phyloP scores from a whole-genome alignment of 2,329 filamentous ascomycete genomes.

The Clonostachys solani region DNA sequence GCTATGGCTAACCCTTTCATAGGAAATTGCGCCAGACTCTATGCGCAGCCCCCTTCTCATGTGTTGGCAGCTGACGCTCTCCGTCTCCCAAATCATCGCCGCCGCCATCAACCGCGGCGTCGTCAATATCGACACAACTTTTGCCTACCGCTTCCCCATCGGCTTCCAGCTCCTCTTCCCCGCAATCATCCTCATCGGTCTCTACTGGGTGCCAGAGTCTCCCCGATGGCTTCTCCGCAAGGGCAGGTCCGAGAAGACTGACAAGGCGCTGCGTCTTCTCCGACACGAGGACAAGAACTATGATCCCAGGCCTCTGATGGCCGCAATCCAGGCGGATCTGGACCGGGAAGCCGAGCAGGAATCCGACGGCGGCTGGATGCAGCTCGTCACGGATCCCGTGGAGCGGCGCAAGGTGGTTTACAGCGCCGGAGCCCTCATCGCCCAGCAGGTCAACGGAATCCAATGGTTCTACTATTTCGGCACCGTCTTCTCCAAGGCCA shows the following conservation, averaged over 20 bases:
- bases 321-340: constrained; percentile 36
- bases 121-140: constrained; percentile 16
- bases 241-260: constrained; percentile 30
- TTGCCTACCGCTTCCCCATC: constrained; percentile 25
- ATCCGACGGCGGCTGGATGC: constrained; percentile 26
- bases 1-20: not conserved
- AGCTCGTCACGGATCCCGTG: constrained; percentile 34
- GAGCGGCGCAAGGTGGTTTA: constrained; percentile 41
- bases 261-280: constrained; percentile 30
- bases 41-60: constrained; percentile 26
- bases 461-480: constrained; percentile 40
- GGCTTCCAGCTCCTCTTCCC: constrained; percentile 20
- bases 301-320: constrained; percentile 25
- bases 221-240: constrained; percentile 26
- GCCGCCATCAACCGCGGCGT: constrained; percentile 22
- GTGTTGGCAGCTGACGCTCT: constrained; percentile 31
- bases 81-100: constrained; percentile 27
- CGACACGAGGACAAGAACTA: constrained; percentile 32
- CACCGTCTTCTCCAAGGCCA: constrained; percentile 33
- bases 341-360: constrained; percentile 25
- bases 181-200: constrained; percentile 9
- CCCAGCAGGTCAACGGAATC: constrained; percentile 44
- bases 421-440: constrained; percentile 34
- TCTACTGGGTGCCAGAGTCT: constrained; percentile 18
- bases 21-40: constrained; percentile 21